phyloP scores from a whole-genome alignment of 805 yeast species.

The Saturnispora diversa region DNA sequence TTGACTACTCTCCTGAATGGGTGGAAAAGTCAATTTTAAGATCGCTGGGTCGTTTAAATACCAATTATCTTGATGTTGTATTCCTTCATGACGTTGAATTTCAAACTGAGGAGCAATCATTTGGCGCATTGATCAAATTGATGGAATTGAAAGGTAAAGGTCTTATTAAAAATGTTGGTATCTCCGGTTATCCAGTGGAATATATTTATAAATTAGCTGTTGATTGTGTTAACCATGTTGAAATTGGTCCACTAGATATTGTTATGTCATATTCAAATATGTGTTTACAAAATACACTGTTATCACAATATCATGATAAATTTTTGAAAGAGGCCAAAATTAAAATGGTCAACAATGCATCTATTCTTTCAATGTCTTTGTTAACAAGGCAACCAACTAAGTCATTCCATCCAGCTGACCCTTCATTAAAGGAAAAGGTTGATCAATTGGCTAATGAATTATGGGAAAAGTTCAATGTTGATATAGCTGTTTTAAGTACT shows the following conservation, averaged over 20 bases:
- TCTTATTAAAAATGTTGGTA: constrained; percentile 55
- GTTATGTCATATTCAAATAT: constrained; percentile 74
- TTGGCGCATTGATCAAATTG: constrained; percentile 58
- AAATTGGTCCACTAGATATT: constrained; percentile 62
- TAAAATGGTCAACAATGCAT: constrained; percentile 61
- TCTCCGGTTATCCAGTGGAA: constrained; percentile 82
- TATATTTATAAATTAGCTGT: constrained; percentile 49
- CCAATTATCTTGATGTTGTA: constrained; percentile 69
- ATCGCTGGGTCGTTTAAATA: constrained; percentile 57
- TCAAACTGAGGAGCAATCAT: constrained; percentile 43
- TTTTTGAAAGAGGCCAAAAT: constrained; percentile 50
- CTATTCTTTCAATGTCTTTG: constrained; percentile 83
- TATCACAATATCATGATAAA: constrained; percentile 39
- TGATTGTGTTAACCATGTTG: constrained; percentile 28
- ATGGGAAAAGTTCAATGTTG: constrained; percentile 36
- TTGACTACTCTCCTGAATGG: constrained; percentile 61
- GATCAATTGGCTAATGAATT: constrained; percentile 36
- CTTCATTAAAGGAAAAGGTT: constrained; percentile 47
- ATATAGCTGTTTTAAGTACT: constrained; percentile 75
- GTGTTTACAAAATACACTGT: constrained; percentile 64
- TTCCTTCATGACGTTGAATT: constrained; percentile 89
- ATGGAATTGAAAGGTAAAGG: constrained; percentile 57
- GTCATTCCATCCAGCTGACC: constrained; percentile 73
- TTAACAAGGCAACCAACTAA: constrained; percentile 60
- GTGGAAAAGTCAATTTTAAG: constrained; percentile 58